These are phyloP conservation scores for Cornus florida DNA, from an alignment of 148 eudicot species.

Conservation along the genomic window DNA sequence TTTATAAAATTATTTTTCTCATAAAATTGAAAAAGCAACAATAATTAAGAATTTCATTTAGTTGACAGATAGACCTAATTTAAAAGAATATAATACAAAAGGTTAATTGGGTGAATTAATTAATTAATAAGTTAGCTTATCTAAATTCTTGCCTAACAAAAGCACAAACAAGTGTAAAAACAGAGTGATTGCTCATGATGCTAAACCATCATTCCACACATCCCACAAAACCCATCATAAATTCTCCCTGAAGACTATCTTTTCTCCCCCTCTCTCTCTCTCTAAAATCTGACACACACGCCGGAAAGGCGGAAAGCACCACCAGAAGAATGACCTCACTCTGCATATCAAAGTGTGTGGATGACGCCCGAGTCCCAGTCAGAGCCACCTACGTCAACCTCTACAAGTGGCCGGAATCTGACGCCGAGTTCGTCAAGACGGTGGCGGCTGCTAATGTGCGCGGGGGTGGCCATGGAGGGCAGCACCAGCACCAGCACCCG, in stretches of 20 bases:
- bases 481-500: background rate
- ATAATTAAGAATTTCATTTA: no score
- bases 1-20: no score
- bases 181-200: background rate
- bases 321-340: conserved; percentile 40
- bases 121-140: background rate
- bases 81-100: no score
- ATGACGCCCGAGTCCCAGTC: conserved; percentile 27
- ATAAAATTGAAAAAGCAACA: no score
- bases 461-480: no score
- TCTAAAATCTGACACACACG: background rate
- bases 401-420: conserved; percentile 53
- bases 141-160: no score
- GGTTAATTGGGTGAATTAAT: no score
- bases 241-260: background rate
- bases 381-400: conserved; percentile 41
- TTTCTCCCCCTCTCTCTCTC: background rate
- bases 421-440: conserved; percentile 40
- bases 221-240: background rate
- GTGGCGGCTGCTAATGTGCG: background rate
- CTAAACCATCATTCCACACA: background rate
- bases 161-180: background rate
- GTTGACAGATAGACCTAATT: no score
- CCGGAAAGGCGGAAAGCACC: background rate
- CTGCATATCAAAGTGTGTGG: conserved; percentile 51